phyloP scores from a whole-genome alignment of 164 flowering plant species.

The Hamamelis virginiana region DNA sequence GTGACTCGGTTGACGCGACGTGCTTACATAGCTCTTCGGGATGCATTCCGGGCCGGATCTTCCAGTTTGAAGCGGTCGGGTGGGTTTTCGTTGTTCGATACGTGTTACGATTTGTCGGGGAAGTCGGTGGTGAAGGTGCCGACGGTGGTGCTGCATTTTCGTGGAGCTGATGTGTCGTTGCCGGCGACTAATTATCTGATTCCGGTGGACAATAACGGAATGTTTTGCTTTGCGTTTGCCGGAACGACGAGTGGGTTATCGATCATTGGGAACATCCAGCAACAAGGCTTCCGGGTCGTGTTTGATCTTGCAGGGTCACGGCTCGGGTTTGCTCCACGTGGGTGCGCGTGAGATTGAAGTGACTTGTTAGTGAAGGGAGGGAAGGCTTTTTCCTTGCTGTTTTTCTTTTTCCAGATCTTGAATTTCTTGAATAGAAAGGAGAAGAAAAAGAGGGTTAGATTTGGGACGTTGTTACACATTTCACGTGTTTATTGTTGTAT shows the following conservation, averaged over 20 bases:
- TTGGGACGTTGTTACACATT: neutral
- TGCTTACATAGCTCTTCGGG: conserved; percentile 69
- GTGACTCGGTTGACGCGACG: conserved; percentile 84
- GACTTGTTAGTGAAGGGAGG: too few relatives aligned
- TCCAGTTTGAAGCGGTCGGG: conserved; percentile 44
- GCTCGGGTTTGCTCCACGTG: conserved; percentile 79
- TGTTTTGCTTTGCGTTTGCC: conserved; percentile 93
- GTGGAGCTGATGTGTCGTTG: conserved; percentile 70
- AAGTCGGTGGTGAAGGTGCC: conserved; percentile 84
- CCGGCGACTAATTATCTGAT: conserved; percentile 90
- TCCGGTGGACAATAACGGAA: conserved; percentile 69
- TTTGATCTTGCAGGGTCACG: conserved; percentile 64
- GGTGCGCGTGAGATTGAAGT: conserved; percentile 50
- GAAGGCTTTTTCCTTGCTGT: too few relatives aligned
- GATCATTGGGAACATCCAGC: conserved; percentile 95
- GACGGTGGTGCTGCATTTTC: conserved; percentile 84
- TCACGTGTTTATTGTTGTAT: neutral
- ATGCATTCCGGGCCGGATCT: conserved; percentile 74
- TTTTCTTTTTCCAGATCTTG: too few relatives aligned
- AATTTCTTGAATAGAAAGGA: too few relatives aligned
- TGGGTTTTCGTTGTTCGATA: conserved; percentile 80
- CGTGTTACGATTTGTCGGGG: conserved; percentile 83
- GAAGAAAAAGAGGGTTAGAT: neutral
- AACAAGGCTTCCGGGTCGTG: conserved; percentile 85
- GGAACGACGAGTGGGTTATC: conserved; percentile 76